A percentile compares a stretch with the other conserved stretches of the same genome.
Conservation (phyloP, 2,329 filamentous ascomycete genomes). For the Polytolypa hystricis region DNA sequence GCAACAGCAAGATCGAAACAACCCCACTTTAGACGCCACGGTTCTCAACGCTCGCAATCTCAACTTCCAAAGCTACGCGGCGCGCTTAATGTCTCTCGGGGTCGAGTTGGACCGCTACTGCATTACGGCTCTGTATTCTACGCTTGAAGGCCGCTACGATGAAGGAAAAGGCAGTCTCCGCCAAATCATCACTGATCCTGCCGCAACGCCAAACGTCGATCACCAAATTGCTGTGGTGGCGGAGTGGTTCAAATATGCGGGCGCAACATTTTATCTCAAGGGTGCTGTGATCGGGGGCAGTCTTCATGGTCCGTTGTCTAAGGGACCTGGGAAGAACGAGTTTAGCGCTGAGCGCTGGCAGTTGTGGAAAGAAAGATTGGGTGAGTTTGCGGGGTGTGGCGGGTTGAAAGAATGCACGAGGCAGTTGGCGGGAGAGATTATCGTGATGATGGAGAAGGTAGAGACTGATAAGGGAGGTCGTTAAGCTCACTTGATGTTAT, state of each 20-base stretch:
- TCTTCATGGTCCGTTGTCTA: slow-evolving; percentile 5
- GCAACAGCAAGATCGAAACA: slow-evolving; percentile 2
- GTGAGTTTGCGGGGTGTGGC: slow-evolving; percentile 1
- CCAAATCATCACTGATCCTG: slow-evolving; percentile 6
- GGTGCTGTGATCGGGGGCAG: slow-evolving; percentile 1
- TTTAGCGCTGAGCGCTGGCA: slow-evolving; percentile 6
- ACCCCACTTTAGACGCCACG: background rate
- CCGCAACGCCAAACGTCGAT: slow-evolving; percentile 3
- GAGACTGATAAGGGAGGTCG: slow-evolving; percentile 1
- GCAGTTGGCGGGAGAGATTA: slow-evolving; percentile 1
- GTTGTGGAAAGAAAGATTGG: slow-evolving; percentile 7
- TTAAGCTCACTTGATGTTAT: too few relatives aligned
- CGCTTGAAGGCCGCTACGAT: slow-evolving; percentile 8
- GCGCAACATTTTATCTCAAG: slow-evolving; percentile 5
- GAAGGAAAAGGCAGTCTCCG: slow-evolving; percentile 5
- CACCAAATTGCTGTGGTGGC: slow-evolving; percentile 3
- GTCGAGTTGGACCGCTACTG: slow-evolving; percentile 2
- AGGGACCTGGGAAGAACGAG: slow-evolving; percentile 5
- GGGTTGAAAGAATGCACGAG: slow-evolving; percentile 1
- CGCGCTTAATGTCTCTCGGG: slow-evolving; percentile 1
- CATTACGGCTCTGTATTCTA: slow-evolving; percentile 4
- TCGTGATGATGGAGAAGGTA: slow-evolving; percentile 1
- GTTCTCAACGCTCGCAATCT: background rate
- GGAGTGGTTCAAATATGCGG: slow-evolving; percentile 5
- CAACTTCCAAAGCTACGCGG: slow-evolving; percentile 4